Evolutionary conservation across 179 eudicot genomes (phyloP).

Genomic region (Camellia oleifera): DNA sequence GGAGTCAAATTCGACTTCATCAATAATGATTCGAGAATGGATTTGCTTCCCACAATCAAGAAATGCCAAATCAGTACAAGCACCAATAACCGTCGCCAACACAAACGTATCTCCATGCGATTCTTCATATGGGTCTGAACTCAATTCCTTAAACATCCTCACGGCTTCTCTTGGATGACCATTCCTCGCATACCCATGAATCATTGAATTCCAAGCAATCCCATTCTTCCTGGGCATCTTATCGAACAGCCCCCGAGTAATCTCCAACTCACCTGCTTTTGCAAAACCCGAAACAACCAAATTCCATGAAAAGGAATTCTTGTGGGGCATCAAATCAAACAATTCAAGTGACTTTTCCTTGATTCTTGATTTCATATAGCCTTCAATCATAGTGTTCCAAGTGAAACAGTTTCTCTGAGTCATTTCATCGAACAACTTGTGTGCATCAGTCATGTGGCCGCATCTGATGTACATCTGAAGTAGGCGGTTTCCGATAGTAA

Average conservation of each 20-base stretch:
- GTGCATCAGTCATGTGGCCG: constrained; percentile 51
- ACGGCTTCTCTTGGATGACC: constrained; percentile 62
- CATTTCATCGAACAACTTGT: constrained; percentile 80
- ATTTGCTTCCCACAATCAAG: constrained; percentile 70
- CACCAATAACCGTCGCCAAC: constrained; percentile 66
- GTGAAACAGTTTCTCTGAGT: constrained; percentile 60
- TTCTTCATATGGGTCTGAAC: constrained; percentile 29
- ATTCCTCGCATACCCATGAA: constrained; percentile 69
- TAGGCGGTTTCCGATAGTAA: constrained; percentile 67
- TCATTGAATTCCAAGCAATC: constrained; percentile 73
- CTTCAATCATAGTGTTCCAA: constrained; percentile 86
- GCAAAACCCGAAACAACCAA: constrained; percentile 59
- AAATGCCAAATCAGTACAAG: constrained; percentile 60
- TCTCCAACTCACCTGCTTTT: constrained; percentile 51
- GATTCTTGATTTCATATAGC: constrained; percentile 52
- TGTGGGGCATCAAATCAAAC: constrained; percentile 58
- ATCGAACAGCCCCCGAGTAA: constrained; percentile 47
- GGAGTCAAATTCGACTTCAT: constrained; percentile 55
- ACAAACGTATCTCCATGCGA: constrained; percentile 51
- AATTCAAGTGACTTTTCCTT: constrained; percentile 35
- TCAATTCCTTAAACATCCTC: constrained; percentile 58
- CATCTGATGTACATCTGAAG: constrained; percentile 63
- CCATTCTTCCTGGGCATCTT: constrained; percentile 85
- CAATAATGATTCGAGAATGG: constrained; percentile 55
- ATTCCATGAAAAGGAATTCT: constrained; percentile 81